phyloP scores from a whole-genome alignment of 495 filamentous ascomycete species.

The Tricharina praecox region DNA sequence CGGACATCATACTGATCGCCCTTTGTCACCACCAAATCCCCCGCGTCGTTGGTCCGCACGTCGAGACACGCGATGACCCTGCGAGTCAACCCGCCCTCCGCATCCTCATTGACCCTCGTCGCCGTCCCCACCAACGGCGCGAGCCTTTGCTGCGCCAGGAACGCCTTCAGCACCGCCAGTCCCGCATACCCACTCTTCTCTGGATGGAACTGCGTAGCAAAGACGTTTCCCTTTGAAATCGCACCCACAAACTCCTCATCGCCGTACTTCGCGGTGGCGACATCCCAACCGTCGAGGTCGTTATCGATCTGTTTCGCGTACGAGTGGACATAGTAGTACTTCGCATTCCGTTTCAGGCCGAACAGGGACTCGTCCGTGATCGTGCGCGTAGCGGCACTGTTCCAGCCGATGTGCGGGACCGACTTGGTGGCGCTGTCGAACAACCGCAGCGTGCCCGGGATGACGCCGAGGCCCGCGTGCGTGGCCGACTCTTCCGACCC shows the following conservation, averaged over 20 bases:
- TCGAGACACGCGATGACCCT: slow-evolving; percentile 91
- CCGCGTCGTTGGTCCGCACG: slow-evolving; percentile 87
- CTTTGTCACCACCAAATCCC: slow-evolving; percentile 93
- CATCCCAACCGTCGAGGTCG: slow-evolving; percentile 66
- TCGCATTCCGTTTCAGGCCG: slow-evolving; percentile 58
- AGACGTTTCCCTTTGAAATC: slow-evolving; percentile 61
- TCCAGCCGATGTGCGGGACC: slow-evolving; percentile 97
- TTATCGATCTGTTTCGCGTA: slow-evolving; percentile 75
- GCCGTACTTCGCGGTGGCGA: slow-evolving; percentile 77
- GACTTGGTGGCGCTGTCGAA: slow-evolving; percentile 67
- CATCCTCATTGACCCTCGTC: slow-evolving; percentile 26
- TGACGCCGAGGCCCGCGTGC: slow-evolving; percentile 54
- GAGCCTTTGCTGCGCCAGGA: slow-evolving; percentile 49
- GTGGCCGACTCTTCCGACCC: slow-evolving; percentile 60
- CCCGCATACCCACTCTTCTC: slow-evolving; percentile 92
- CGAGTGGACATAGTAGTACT: slow-evolving; percentile 97
- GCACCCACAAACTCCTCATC: slow-evolving; percentile 84
- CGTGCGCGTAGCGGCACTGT: slow-evolving; percentile 47
- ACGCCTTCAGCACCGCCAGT: slow-evolving; percentile 64
- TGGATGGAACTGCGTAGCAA: slow-evolving; percentile 93
- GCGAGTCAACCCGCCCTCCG: slow-evolving; percentile 49
- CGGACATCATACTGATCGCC: slow-evolving; percentile 99
- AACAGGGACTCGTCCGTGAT: slow-evolving; percentile 37
- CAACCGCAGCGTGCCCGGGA: slow-evolving; percentile 51
- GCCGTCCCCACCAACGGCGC: slow-evolving; percentile 27